Conservation (phyloP, 1,284 basidiomycete genomes). For the Trametes sp. region DNA sequence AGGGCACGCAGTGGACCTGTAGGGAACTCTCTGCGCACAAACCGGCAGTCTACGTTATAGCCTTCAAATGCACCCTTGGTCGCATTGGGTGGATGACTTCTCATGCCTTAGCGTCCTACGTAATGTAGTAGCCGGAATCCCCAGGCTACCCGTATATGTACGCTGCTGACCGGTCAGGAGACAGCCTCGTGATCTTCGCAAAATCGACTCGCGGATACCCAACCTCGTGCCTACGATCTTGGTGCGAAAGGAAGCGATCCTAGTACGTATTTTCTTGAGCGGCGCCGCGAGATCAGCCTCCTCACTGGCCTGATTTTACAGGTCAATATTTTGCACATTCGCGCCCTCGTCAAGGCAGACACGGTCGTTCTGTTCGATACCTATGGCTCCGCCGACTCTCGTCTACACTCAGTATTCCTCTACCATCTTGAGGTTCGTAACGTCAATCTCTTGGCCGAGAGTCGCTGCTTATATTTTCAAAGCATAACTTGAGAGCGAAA, state of each 20-base stretch:
- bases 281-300: not conserved
- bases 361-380: slow-evolving; percentile 93
- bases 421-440: slow-evolving; percentile 81
- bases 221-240: slow-evolving; percentile 96
- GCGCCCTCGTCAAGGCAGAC: slow-evolving; percentile 94
- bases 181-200: slow-evolving; percentile 94
- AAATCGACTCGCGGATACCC: slow-evolving; percentile 94
- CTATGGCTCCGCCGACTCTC: slow-evolving; percentile 84
- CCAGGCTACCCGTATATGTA: no score
- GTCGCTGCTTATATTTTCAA: slow-evolving; percentile 24
- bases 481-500: slow-evolving; percentile 84
- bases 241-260: slow-evolving; percentile 85
- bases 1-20: no score
- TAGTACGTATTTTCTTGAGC: slow-evolving; percentile 60
- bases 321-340: slow-evolving; percentile 94
- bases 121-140: no score
- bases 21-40: no score
- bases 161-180: slow-evolving; percentile 28
- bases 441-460: not conserved
- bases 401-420: slow-evolving; percentile 86
- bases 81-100: no score
- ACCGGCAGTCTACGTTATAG: no score
- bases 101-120: no score
- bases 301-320: slow-evolving; percentile 40
- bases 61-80: no score